A percentile compares a stretch with the other conserved stretches of the same genome.
These are phyloP conservation scores for Penicillium parvum DNA, from an alignment of 495 filamentous ascomycete species.

Conservation along the genomic window DNA sequence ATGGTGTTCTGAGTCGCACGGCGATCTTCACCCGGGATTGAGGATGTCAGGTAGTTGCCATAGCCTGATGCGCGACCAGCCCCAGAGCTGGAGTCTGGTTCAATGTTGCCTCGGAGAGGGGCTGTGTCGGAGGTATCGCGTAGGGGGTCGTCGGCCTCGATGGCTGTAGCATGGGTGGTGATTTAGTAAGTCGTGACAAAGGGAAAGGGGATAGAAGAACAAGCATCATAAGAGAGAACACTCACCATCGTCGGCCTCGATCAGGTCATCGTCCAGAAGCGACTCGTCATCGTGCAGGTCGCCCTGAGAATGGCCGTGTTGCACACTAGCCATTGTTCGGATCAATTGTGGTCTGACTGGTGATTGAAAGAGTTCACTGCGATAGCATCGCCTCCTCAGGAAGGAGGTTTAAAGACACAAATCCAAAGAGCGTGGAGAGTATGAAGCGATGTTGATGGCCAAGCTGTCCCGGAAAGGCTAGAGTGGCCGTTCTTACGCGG, in stretches of 20 bases:
- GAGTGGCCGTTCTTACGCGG: constrained; percentile 32
- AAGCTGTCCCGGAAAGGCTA: constrained; percentile 41
- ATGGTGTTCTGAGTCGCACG: constrained; percentile 88
- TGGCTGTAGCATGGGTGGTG: constrained; percentile 43
- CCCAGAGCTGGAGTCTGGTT: constrained; percentile 50
- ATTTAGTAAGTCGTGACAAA: constrained; percentile 6
- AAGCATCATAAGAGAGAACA: background rate
- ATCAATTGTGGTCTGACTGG: constrained; percentile 4
- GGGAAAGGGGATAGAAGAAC: background rate
- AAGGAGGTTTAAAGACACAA: constrained; percentile 3
- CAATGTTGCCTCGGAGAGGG: constrained; percentile 78
- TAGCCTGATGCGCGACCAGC: constrained; percentile 32
- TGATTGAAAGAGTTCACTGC: constrained; percentile 3
- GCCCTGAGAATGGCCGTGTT: constrained; percentile 33
- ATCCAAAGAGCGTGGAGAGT: background rate
- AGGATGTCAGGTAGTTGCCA: constrained; percentile 73
- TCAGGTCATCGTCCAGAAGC: constrained; percentile 81
- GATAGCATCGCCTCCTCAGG: constrained; percentile 14
- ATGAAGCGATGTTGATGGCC: constrained; percentile 20
- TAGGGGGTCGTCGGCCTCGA: constrained; percentile 91
- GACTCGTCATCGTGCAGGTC: constrained; percentile 52
- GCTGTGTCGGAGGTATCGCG: constrained; percentile 63
- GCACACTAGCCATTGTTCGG: constrained; percentile 43
- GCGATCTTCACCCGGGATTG: constrained; percentile 92
- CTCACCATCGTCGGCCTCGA: constrained; percentile 93